These are phyloP conservation scores for Gautieria morchelliformis DNA, from an alignment of 768 basidiomycete genomes.

Conservation along the genomic window DNA sequence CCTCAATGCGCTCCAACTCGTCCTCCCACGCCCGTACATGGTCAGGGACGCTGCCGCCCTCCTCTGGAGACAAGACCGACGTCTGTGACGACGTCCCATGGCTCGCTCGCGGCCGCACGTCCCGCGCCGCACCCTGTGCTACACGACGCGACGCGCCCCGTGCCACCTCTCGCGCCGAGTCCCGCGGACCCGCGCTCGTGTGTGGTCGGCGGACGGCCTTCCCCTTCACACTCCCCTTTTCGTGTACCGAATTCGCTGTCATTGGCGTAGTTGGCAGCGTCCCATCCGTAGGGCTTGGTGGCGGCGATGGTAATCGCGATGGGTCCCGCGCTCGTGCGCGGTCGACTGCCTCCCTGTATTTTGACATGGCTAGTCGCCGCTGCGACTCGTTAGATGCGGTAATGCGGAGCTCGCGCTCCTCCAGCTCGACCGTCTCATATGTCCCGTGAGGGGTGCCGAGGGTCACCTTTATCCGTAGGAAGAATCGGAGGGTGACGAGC, in stretches of 20 bases:
- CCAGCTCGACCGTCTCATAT: constrained; percentile 54
- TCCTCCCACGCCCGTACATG: not conserved
- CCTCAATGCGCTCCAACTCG: not conserved
- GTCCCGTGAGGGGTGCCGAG: constrained; percentile 6
- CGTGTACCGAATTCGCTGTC: not conserved
- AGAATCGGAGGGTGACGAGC: constrained; percentile 58
- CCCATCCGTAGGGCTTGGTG: not conserved
- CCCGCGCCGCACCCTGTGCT: not conserved
- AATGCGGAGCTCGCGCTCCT: constrained; percentile 54
- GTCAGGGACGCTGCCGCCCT: not conserved
- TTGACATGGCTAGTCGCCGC: constrained; percentile 52
- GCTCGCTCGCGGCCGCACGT: not conserved
- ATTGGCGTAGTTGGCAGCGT: not conserved
- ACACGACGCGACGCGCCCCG: not conserved
- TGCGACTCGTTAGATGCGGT: constrained; percentile 66
- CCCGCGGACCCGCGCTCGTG: not conserved
- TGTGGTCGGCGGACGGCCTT: not conserved
- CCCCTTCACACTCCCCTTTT: not conserved
- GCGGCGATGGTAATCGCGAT: not conserved
- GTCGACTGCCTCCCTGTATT: constrained; percentile 36
- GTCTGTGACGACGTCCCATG: not conserved
- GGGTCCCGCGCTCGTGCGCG: not conserved
- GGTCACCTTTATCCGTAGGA: constrained; percentile 56
- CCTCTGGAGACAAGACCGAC: not conserved
- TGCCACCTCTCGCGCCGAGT: not conserved